Evolutionary conservation across 1,284 basidiomycete genomes (phyloP).

Genomic region (Irpex rosettiformis): DNA sequence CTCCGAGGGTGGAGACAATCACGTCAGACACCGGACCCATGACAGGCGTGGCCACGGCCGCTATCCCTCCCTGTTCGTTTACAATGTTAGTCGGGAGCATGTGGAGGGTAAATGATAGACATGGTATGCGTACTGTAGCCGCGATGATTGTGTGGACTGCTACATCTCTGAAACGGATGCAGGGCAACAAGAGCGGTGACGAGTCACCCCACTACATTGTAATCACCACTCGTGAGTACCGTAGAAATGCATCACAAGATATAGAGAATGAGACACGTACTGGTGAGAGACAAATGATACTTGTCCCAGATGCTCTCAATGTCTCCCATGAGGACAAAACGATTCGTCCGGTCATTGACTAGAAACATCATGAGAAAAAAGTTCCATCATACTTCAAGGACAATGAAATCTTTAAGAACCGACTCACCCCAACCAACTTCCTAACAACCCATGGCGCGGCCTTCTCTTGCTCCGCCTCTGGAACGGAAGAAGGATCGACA

Average conservation of each 20-base stretch:
- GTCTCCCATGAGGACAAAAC: conserved; percentile 66
- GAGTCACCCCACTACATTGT: conserved; percentile 57
- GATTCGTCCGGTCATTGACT: conserved; percentile 65
- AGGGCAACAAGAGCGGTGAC: conserved; percentile 59
- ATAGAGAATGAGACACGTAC: conserved; percentile 34
- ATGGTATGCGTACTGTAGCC: conserved; percentile 47
- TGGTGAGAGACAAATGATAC: conserved; percentile 57
- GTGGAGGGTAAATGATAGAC: neutral
- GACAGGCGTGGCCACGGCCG: conserved; percentile 50
- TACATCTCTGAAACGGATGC: conserved; percentile 61
- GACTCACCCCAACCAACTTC: conserved; percentile 55
- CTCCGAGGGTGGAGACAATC: conserved; percentile 47
- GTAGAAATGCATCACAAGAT: conserved; percentile 12
- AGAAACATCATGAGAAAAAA: conserved; percentile 11
- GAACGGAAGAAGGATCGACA: conserved; percentile 48
- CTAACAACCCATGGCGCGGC: conserved; percentile 60
- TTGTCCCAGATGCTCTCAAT: conserved; percentile 56
- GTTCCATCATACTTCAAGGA: too few relatives aligned
- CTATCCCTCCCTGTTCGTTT: conserved; percentile 48
- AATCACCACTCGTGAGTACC: neutral
- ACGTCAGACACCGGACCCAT: conserved; percentile 54
- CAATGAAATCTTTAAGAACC: conserved; percentile 1
- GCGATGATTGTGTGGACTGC: conserved; percentile 58
- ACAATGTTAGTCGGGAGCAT: neutral
- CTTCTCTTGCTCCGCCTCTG: conserved; percentile 47